Conservation (phyloP, 106 monocot species). For the Apostasia shenzhenica region DNA sequence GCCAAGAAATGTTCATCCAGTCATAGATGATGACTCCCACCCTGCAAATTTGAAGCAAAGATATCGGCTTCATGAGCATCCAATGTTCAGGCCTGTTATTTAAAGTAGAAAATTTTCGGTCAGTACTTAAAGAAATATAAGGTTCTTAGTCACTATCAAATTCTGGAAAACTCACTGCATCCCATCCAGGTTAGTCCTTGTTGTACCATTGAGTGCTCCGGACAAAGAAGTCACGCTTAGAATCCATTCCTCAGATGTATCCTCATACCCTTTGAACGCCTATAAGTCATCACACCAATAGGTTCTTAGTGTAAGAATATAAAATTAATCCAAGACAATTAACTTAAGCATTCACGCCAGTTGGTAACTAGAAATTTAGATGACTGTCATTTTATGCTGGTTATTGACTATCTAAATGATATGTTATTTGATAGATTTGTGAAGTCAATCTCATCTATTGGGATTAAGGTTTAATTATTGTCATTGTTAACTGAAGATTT, state of each 20-base stretch:
- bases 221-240: constrained; percentile 81
- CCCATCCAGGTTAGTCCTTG: constrained; percentile 79
- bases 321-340: no score
- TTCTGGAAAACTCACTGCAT: constrained; percentile 44
- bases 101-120: not conserved
- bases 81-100: constrained; percentile 58
- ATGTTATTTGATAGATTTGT: no score
- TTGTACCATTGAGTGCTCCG: constrained; percentile 89
- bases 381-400: no score
- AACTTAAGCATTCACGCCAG: no score
- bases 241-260: constrained; percentile 74
- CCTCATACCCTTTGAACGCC: constrained; percentile 61
- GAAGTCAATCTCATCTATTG: no score
- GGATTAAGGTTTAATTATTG: no score
- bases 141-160: not conserved
- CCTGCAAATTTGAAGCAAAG: constrained; percentile 65
- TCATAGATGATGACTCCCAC: constrained; percentile 67
- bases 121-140: not conserved
- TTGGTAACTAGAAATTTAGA: no score
- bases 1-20: constrained; percentile 72
- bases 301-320: no score
- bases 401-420: no score
- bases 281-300: constrained; percentile 10
- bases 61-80: constrained; percentile 49
- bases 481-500: no score